Percentiles rank a stretch among this genome's conserved stretches.
Conservation (phyloP, 2,329 filamentous ascomycete species). For the Botryotinia narcissicola region DNA sequence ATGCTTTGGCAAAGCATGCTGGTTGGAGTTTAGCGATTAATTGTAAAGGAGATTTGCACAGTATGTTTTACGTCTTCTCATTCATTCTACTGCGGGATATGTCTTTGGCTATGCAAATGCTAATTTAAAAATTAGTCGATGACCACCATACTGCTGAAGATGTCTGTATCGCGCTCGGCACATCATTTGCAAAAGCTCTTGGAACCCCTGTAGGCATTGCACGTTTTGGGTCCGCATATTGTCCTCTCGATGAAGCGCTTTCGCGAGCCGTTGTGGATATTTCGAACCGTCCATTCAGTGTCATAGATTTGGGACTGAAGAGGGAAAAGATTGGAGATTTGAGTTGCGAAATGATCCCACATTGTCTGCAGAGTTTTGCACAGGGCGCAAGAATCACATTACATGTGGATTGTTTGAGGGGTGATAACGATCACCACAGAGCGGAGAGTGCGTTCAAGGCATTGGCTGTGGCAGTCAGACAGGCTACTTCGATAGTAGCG, state of each 20-base stretch:
- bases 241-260: conserved; percentile 91
- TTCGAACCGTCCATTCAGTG: conserved; percentile 83
- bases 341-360: conserved; percentile 94
- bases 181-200: conserved; percentile 78
- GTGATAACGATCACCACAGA: conserved; percentile 92
- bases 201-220: conserved; percentile 76
- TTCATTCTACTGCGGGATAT: background rate
- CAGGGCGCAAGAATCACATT: conserved; percentile 87
- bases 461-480: conserved; percentile 77
- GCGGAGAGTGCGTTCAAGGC: conserved; percentile 98
- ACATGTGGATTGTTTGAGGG: conserved; percentile 88
- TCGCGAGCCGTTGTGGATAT: conserved; percentile 93
- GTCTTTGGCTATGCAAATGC: conserved; percentile 13
- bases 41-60: conserved; percentile 88
- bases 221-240: conserved; percentile 88
- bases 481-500: conserved; percentile 70
- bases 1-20: conserved; percentile 91
- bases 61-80: conserved; percentile 49
- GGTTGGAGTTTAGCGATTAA: conserved; percentile 86
- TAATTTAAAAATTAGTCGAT: conserved; percentile 63
- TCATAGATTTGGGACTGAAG: conserved; percentile 79
- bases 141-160: conserved; percentile 99
- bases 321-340: conserved; percentile 93
- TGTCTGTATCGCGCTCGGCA: conserved; percentile 84
- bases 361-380: conserved; percentile 92